These are phyloP conservation scores for Effrenium voratum DNA, from an alignment of 73 alveolate species.

Conservation along the genomic window DNA sequence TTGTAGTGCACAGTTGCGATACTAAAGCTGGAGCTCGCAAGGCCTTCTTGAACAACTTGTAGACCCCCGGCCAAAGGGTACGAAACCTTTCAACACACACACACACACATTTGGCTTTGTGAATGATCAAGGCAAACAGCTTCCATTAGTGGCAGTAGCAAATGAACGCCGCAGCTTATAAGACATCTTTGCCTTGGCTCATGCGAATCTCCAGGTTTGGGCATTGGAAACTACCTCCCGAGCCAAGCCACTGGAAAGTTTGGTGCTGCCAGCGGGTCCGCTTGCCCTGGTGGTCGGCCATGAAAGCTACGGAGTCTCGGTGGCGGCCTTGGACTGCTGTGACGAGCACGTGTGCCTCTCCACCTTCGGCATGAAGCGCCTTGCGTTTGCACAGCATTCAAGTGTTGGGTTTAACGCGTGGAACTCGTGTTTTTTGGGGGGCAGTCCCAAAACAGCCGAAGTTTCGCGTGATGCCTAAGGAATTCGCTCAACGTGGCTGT, in stretches of 20 bases:
- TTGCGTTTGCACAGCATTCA: neutral
- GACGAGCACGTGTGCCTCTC: conserved; percentile 71
- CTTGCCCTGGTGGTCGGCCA: conserved; percentile 60
- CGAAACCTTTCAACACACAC: too few species aligned
- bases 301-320: conserved; percentile 80
- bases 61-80: too few species aligned
- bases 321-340: conserved; percentile 31
- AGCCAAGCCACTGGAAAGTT: conserved; percentile 14
- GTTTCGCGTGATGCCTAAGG: neutral
- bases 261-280: neutral
- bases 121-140: too few species aligned
- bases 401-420: too few species aligned
- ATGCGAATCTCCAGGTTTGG: conserved; percentile 30
- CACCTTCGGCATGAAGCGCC: conserved; percentile 62
- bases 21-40: too few species aligned
- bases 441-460: too few species aligned
- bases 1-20: too few species aligned
- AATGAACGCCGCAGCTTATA: too few species aligned
- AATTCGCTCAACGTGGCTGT: conserved; percentile 86
- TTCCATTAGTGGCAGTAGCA: too few species aligned
- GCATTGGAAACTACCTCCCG: conserved; percentile 62
- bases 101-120: too few species aligned
- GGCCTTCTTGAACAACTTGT: too few species aligned
- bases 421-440: too few species aligned
- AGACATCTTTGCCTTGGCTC: neutral